phyloP scores from a whole-genome alignment of 805 yeast genomes.

The Starmerella gropengiesseri region DNA sequence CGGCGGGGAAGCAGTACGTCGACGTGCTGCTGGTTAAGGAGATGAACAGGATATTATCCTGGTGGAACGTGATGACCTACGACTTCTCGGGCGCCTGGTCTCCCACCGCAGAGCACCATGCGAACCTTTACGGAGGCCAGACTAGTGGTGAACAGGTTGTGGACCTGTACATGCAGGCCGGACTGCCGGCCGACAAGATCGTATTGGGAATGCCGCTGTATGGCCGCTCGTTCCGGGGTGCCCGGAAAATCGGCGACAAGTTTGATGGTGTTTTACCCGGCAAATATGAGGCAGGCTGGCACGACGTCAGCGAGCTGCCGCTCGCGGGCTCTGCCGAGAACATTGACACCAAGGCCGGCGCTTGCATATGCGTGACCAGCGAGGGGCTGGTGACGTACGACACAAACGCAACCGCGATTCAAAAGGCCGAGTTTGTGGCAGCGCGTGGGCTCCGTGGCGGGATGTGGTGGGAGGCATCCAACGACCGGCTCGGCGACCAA shows the following conservation, averaged over 20 bases:
- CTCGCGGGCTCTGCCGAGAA: constrained; percentile 35
- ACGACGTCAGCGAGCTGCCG: constrained; percentile 50
- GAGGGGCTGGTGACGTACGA: constrained; percentile 53
- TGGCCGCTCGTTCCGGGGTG: constrained; percentile 48
- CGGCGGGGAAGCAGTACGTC: constrained; percentile 47
- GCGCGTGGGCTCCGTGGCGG: constrained; percentile 58
- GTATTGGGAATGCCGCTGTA: constrained; percentile 81
- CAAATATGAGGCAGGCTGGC: constrained; percentile 38
- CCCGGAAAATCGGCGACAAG: constrained; percentile 34
- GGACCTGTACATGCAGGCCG: constrained; percentile 33
- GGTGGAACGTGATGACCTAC: constrained; percentile 87
- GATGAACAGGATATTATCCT: constrained; percentile 50
- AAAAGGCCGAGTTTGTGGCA: constrained; percentile 51
- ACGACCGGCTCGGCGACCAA: constrained; percentile 38
- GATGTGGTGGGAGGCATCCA: constrained; percentile 92
- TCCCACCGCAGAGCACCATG: constrained; percentile 47
- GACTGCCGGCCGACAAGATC: constrained; percentile 42
- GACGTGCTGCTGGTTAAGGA: constrained; percentile 36
- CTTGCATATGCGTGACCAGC: constrained; percentile 40
- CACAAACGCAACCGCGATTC: constrained; percentile 39
- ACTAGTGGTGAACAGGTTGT: constrained; percentile 44
- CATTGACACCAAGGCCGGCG: constrained; percentile 43
- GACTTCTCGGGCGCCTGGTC: constrained; percentile 82
- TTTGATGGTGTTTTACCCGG: constrained; percentile 38
- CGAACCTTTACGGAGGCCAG: constrained; percentile 48